Percentiles rank a stretch among this genome's conserved stretches.
Conservation (phyloP, 2,329 filamentous ascomycete species). For the Aurifilum marmelostoma region DNA sequence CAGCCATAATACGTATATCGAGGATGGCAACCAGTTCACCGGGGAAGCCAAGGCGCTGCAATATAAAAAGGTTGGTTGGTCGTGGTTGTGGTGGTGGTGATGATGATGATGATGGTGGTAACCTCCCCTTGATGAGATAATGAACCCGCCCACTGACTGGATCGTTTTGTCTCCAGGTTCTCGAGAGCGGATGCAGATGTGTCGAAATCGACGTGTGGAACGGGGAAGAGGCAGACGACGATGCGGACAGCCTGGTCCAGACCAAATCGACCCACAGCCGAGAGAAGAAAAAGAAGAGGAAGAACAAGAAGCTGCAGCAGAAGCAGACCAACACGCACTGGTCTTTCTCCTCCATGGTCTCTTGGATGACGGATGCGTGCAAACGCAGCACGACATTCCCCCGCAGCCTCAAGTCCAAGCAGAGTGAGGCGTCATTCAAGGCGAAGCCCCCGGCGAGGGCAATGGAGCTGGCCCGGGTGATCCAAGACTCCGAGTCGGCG, state of each 20-base stretch:
- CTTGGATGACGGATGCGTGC: slow-evolving; percentile 33
- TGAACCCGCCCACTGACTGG: not conserved
- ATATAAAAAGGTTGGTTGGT: slow-evolving; percentile 60
- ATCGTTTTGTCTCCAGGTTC: slow-evolving; percentile 21
- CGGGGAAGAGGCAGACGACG: slow-evolving; percentile 50
- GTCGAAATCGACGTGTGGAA: slow-evolving; percentile 98
- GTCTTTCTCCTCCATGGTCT: slow-evolving; percentile 16
- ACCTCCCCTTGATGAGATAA: not conserved
- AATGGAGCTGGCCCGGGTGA: slow-evolving; percentile 19
- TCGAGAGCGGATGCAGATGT: slow-evolving; percentile 79
- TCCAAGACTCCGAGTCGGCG: slow-evolving; percentile 15
- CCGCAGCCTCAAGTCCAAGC: not conserved
- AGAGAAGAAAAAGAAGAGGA: slow-evolving; percentile 35
- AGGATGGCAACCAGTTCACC: slow-evolving; percentile 80
- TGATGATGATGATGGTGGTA: no score
- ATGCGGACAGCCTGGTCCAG: slow-evolving; percentile 40
- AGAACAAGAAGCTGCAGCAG: slow-evolving; percentile 21
- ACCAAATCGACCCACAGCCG: slow-evolving; percentile 39
- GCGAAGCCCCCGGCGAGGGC: slow-evolving; percentile 17
- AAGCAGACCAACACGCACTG: slow-evolving; percentile 16
- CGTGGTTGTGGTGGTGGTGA: no score
- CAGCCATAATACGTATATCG: slow-evolving; percentile 90
- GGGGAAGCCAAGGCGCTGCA: slow-evolving; percentile 76
- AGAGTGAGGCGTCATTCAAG: slow-evolving; percentile 32
- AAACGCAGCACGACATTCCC: not conserved